These are phyloP conservation scores for Pseudocercospora fijiensis DNA, from an alignment of 2,329 filamentous ascomycete genomes.

Conservation along the genomic window DNA sequence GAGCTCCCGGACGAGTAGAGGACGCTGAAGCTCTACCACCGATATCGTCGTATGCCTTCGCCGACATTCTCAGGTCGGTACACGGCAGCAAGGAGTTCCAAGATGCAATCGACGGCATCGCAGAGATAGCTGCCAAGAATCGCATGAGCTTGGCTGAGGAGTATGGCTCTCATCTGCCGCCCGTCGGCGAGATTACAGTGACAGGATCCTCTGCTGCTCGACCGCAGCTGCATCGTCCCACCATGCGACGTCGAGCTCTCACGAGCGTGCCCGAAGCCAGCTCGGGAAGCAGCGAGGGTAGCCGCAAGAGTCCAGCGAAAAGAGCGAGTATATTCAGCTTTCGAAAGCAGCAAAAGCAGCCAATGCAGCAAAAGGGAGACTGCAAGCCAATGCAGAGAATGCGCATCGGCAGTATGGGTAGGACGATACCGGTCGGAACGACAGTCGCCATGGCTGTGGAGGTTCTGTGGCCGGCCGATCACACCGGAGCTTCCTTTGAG, in stretches of 20 bases:
- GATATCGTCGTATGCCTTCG: constrained; percentile 37
- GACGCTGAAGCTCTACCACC: constrained; percentile 32
- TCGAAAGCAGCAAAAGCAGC: constrained; percentile 24
- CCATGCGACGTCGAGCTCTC: constrained; percentile 40
- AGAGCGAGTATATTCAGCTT: constrained; percentile 30
- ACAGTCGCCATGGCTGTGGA: constrained; percentile 32
- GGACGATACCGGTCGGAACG: constrained; percentile 30
- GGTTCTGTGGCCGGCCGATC: constrained; percentile 13
- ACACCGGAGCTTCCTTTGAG: constrained; percentile 18
- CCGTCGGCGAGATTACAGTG: constrained; percentile 56
- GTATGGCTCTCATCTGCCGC: constrained; percentile 62
- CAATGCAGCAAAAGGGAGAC: constrained; percentile 22
- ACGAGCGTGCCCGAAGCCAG: constrained; percentile 51
- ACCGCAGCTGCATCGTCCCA: constrained; percentile 26
- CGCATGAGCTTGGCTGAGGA: constrained; percentile 62
- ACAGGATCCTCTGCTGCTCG: constrained; percentile 21
- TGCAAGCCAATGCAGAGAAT: constrained; percentile 23
- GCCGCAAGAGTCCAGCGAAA: constrained; percentile 29
- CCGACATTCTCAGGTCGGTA: constrained; percentile 36
- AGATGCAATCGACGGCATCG: constrained; percentile 60
- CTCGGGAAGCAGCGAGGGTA: constrained; percentile 43
- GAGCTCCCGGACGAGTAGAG: constrained; percentile 10
- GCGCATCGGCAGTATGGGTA: constrained; percentile 34
- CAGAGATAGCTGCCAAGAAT: constrained; percentile 62
- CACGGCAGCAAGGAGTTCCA: constrained; percentile 55